A percentile compares a stretch with the other conserved stretches of the same genome.
phyloP scores from a whole-genome alignment of 768 basidiomycete species.

The Exsudoporus frostii region DNA sequence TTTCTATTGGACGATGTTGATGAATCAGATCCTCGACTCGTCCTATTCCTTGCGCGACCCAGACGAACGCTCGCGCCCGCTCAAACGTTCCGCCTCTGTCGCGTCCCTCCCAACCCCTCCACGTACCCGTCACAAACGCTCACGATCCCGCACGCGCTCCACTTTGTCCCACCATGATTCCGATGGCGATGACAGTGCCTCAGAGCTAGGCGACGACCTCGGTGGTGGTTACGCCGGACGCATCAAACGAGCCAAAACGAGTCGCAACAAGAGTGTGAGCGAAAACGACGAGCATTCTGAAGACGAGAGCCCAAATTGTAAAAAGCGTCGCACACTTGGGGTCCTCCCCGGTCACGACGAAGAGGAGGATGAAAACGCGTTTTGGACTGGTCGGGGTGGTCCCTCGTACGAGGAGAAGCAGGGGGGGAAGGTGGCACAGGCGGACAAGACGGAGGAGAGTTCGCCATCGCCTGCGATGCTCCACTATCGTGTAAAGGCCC shows the following conservation, averaged over 20 bases:
- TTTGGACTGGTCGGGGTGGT: slow-evolving; percentile 25
- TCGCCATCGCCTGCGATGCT: slow-evolving; percentile 39
- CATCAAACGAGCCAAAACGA: slow-evolving; percentile 15
- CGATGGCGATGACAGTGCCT: slow-evolving; percentile 36
- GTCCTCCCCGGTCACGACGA: slow-evolving; percentile 42
- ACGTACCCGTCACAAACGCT: slow-evolving; percentile 49
- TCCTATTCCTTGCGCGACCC: slow-evolving; percentile 21
- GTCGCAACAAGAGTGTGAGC: slow-evolving; percentile 12
- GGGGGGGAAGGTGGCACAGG: slow-evolving; percentile 1
- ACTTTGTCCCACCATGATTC: slow-evolving; percentile 46
- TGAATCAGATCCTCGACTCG: slow-evolving; percentile 35
- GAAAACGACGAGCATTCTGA: slow-evolving; percentile 20
- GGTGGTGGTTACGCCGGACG: slow-evolving; percentile 9
- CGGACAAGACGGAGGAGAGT: slow-evolving; percentile 9
- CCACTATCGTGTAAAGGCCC: slow-evolving; percentile 36
- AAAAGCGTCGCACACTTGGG: slow-evolving; percentile 39
- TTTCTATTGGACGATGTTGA: slow-evolving; percentile 23
- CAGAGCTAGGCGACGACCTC: slow-evolving; percentile 28
- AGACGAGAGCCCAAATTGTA: slow-evolving; percentile 24
- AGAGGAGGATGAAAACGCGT: slow-evolving; percentile 46
- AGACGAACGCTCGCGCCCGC: slow-evolving; percentile 29
- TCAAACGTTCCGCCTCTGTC: slow-evolving; percentile 63
- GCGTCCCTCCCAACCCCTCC: slow-evolving; percentile 69
- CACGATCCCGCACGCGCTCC: slow-evolving; percentile 41
- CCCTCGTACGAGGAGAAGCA: slow-evolving; percentile 8